These are phyloP conservation scores for Aspergillus sp. DNA, from an alignment of 2,329 filamentous ascomycete genomes.

Conservation along the genomic window DNA sequence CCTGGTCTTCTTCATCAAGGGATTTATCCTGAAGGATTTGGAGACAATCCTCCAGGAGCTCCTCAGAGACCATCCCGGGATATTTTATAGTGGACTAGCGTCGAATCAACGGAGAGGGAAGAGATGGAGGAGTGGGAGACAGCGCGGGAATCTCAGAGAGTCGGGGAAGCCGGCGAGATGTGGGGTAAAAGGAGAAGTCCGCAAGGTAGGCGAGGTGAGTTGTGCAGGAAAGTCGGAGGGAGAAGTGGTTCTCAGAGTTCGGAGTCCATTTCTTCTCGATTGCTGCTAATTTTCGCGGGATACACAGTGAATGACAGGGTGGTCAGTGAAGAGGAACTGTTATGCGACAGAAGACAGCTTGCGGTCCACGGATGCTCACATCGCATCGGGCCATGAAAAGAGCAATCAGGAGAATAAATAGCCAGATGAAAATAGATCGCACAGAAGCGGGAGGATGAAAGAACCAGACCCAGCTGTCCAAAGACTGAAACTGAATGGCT, in stretches of 20 bases:
- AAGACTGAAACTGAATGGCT: constrained; percentile 14
- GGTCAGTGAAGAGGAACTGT: constrained; percentile 16
- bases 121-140: constrained; percentile 4
- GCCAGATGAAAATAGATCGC: background rate
- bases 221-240: constrained; percentile 11
- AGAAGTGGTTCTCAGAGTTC: constrained; percentile 14
- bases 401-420: constrained; percentile 23
- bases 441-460: constrained; percentile 25
- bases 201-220: constrained; percentile 13
- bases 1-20: constrained; percentile 93
- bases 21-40: constrained; percentile 81
- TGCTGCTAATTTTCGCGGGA: constrained; percentile 1
- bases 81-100: background rate
- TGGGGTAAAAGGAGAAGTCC: constrained; percentile 21
- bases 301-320: background rate
- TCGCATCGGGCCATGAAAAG: constrained; percentile 32
- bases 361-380: constrained; percentile 34
- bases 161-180: constrained; percentile 21
- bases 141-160: constrained; percentile 15
- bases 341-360: constrained; percentile 28
- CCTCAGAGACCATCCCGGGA: constrained; percentile 82
- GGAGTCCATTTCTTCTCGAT: constrained; percentile 21
- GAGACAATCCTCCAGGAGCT: constrained; percentile 88
- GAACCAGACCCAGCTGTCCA: constrained; percentile 23
- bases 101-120: constrained; percentile 8